A percentile compares a stretch with the other conserved stretches of the same genome.
Conservation (phyloP, 106 monocot genomes). For the Narthecium ossifragum region DNA sequence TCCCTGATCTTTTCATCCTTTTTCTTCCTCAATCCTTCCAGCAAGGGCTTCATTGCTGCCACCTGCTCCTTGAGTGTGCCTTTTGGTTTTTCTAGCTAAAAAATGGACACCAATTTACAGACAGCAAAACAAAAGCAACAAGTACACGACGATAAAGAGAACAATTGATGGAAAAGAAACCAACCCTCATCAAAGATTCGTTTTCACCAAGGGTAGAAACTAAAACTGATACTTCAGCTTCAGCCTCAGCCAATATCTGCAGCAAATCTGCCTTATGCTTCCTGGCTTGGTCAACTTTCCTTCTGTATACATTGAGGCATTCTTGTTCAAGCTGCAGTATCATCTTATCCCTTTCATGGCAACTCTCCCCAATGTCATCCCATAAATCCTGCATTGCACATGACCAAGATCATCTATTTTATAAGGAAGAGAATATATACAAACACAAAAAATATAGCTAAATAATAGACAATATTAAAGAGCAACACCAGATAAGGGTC, state of each 20-base stretch:
- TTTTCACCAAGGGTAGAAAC: conserved; percentile 62
- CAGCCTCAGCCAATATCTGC: conserved; percentile 45
- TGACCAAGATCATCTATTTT: neutral
- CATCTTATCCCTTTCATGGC: conserved; percentile 66
- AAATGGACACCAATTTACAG: conserved; percentile 9
- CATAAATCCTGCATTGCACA: conserved; percentile 46
- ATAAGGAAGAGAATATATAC: too few species aligned
- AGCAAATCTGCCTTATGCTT: conserved; percentile 68
- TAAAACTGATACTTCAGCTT: conserved; percentile 54
- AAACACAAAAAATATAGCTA: too few species aligned
- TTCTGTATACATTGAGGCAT: conserved; percentile 72
- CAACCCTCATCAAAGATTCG: conserved; percentile 37
- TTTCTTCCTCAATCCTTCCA: conserved; percentile 51
- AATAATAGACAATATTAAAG: too few species aligned
- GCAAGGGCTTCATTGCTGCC: conserved; percentile 36
- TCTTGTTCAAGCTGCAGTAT: conserved; percentile 80
- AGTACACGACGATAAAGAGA: neutral
- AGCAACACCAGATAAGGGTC: too few species aligned
- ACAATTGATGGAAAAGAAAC: conserved; percentile 8
- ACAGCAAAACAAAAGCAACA: neutral
- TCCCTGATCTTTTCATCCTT: conserved; percentile 57
- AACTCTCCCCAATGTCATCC: conserved; percentile 86
- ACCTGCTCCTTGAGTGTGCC: conserved; percentile 71
- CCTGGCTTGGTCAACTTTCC: conserved; percentile 69
- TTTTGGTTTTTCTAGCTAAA: conserved; percentile 43